phyloP scores from a whole-genome alignment of 2,329 filamentous ascomycete species.

The Venturia nashicola region DNA sequence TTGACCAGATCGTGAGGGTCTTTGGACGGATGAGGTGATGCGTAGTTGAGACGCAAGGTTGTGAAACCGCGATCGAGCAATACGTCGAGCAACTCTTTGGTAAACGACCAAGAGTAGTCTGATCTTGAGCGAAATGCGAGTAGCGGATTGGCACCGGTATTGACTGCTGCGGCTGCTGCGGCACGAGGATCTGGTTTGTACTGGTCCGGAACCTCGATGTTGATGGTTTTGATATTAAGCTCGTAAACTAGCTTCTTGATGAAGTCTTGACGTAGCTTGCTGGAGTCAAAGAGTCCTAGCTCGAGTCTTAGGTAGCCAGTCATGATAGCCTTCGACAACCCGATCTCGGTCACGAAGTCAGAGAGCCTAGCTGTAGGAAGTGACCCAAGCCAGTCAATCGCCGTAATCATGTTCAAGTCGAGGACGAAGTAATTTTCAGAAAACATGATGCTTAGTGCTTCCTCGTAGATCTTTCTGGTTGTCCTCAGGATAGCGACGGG shows the following conservation, averaged over 20 bases:
- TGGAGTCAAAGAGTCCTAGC: constrained; percentile 6
- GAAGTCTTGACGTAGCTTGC: not conserved
- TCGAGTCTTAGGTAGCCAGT: constrained; percentile 7
- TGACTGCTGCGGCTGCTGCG: not conserved
- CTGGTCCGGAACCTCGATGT: constrained; percentile 6
- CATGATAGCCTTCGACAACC: constrained; percentile 3
- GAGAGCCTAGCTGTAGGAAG: constrained; percentile 15
- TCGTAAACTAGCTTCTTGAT: constrained; percentile 6
- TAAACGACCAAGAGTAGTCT: constrained; percentile 7
- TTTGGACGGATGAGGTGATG: not conserved
- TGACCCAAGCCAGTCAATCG: constrained; percentile 24
- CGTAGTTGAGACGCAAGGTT: not conserved
- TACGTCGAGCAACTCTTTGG: constrained; percentile 4
- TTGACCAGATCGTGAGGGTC: not conserved
- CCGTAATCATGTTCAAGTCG: constrained; percentile 20
- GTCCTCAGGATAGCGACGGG: constrained; percentile 23
- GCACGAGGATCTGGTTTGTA: not conserved
- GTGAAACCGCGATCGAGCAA: not conserved
- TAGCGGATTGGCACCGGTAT: not conserved
- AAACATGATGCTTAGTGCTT: constrained; percentile 28
- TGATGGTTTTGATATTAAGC: constrained; percentile 3
- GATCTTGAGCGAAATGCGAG: not conserved
- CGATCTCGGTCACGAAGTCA: not conserved
- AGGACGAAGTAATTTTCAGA: constrained; percentile 28
- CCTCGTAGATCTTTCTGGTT: constrained; percentile 26